phyloP scores from a whole-genome alignment of 106 monocot genomes.

The Dactylorhiza incarnata region DNA sequence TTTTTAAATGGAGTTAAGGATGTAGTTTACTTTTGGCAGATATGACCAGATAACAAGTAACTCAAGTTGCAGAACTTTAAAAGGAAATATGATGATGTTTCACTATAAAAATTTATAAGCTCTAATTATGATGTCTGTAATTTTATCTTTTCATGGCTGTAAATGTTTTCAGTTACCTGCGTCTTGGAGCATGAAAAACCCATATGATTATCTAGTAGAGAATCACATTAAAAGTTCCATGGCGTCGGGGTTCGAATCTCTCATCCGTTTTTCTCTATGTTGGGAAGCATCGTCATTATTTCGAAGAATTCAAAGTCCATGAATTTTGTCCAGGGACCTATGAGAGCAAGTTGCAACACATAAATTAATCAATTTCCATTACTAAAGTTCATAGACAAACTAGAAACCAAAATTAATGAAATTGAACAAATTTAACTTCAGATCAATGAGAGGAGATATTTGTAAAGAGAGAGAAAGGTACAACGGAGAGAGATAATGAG shows the following conservation, averaged over 20 bases:
- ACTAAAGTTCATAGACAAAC: no score
- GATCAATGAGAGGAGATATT: not conserved
- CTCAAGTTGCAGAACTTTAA: no score
- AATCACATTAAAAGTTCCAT: constrained; percentile 40
- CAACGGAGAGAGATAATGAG: not conserved
- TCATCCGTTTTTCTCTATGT: constrained; percentile 72
- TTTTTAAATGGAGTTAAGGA: no score
- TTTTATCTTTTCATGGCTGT: not conserved
- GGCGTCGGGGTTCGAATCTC: constrained; percentile 34
- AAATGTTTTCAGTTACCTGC: constrained; percentile 24
- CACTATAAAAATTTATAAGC: no score
- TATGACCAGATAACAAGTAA: no score
- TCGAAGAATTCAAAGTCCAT: constrained; percentile 48
- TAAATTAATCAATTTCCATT: not conserved
- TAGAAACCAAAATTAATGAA: not conserved
- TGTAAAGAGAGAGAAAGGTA: not conserved
- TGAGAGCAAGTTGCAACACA: not conserved
- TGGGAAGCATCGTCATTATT: constrained; percentile 18
- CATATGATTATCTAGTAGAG: constrained; percentile 10
- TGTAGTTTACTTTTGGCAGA: no score
- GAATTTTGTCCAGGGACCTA: constrained; percentile 90
- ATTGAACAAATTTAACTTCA: not conserved
- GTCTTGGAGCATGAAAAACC: constrained; percentile 43
- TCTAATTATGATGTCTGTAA: no score
- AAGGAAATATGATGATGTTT: no score